Percentiles rank a stretch among this genome's conserved stretches.
Conservation (phyloP, 2,329 filamentous ascomycete species). For the Penicillium digitatum region DNA sequence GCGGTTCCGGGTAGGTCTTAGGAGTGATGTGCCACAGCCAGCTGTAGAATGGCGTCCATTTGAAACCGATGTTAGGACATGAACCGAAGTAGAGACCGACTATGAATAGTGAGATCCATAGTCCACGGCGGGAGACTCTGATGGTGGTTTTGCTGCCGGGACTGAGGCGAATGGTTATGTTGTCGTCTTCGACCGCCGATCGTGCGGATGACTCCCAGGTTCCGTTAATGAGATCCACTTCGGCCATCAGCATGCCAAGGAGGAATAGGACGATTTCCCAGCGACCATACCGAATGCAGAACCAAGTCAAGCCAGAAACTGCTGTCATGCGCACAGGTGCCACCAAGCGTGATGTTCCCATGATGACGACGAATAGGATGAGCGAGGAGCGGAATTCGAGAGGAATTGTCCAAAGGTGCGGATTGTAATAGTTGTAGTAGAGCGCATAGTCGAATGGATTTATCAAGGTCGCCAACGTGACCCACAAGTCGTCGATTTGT, state of each 20-base stretch:
- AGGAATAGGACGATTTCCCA: constrained; percentile 46
- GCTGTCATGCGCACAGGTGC: constrained; percentile 33
- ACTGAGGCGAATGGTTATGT: constrained; percentile 18
- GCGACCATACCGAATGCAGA: constrained; percentile 42
- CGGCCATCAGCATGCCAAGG: constrained; percentile 43
- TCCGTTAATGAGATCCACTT: constrained; percentile 41
- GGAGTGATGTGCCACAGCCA: constrained; percentile 41
- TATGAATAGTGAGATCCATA: constrained; percentile 39
- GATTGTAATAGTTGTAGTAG: constrained; percentile 45
- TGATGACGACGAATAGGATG: constrained; percentile 41
- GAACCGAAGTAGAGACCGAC: constrained; percentile 44
- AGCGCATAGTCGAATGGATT: constrained; percentile 40
- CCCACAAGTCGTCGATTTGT: constrained; percentile 39
- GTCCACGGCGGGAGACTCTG: constrained; percentile 26
- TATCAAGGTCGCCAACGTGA: constrained; percentile 33
- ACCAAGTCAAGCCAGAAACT: constrained; percentile 34
- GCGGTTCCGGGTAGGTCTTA: constrained; percentile 40
- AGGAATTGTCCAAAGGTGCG: constrained; percentile 47
- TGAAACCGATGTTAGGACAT: constrained; percentile 39
- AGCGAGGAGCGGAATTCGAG: constrained; percentile 46
- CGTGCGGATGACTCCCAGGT: constrained; percentile 30
- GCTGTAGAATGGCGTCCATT: constrained; percentile 42
- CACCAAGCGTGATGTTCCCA: constrained; percentile 39
- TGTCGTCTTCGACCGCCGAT: constrained; percentile 10
- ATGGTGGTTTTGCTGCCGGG: constrained; percentile 15